Evolutionary conservation across 352 stramenopile species (phyloP), one percentile per base, ranked within the genome.

Genomic region (Thalassiosira livingstoniorum): DNA sequence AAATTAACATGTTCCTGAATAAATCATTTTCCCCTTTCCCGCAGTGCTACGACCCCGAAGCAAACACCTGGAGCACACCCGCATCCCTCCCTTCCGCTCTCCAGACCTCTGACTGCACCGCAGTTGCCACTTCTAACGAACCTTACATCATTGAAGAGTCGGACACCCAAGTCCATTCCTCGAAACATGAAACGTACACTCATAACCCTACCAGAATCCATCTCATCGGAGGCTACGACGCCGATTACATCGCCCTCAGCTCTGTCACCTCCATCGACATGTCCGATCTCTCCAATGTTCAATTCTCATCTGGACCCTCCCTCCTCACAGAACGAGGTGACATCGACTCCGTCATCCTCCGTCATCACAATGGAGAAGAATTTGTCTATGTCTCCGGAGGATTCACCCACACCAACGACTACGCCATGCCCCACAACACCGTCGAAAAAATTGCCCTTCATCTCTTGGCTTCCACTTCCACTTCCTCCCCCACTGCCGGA

Each of bases 211-310:
- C 51, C n/a, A 73, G 58, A 51, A 67, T 86, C 1, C 88, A 87
- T 55, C 47, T 92, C 32, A 79, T 85, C 29, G 89, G 85, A 21
- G 89, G 89, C 39, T 93, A 88, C 57, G 57, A 91, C 75, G 42
- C 32, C 0, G 60, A 61, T 4, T 93, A 93, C 60, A 71, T 23
- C 21, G 69, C 77, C 4, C 45, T 68, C 4, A 70, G 77, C 65
- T 58, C 37, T 4, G 73, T 90, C 42, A 53, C 65, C 15, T 31
- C 82, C 0, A 51, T 78, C 23, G 65, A 67, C 32, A 64, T 68
- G 32, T 63, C 72, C 0, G 23, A 72, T 23, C 35, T 58, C 21
- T 25, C 43, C 18, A 35, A 63, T 57, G 25, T 61, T 37, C 53
- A 51, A 21, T 78, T 89, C 25, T 61, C 65, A 15, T 27, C 58